Evolutionary conservation across 495 filamentous ascomycete species (phyloP).

Genomic region (Penicillium fimorum): DNA sequence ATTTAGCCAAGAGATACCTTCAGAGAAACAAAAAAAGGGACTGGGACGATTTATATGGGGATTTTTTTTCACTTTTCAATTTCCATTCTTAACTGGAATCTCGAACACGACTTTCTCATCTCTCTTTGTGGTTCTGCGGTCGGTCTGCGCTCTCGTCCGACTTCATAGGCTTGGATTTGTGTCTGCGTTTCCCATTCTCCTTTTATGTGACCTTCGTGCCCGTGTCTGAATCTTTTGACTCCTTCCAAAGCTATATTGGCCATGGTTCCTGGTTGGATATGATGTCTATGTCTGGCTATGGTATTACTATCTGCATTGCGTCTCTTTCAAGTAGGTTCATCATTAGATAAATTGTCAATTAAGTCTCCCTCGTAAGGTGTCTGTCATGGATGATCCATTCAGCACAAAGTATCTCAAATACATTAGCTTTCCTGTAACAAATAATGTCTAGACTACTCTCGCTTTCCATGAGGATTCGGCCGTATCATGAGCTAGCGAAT

Average conservation of each 20-base stretch:
- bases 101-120: not conserved
- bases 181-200: not conserved
- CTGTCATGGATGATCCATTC: not conserved
- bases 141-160: not conserved
- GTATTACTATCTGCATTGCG: not conserved
- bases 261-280: not conserved
- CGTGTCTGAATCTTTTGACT: not conserved
- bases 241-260: not conserved
- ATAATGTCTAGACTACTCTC: not conserved
- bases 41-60: slow-evolving; percentile 12
- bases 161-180: not conserved
- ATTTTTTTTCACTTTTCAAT: not conserved
- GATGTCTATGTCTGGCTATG: not conserved
- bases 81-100: not conserved
- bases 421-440: not conserved
- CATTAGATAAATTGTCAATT: slow-evolving; percentile 2
- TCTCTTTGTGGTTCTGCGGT: not conserved
- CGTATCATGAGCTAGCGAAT: not conserved
- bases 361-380: not conserved
- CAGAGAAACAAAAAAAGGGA: slow-evolving; percentile 16
- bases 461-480: not conserved
- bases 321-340: not conserved
- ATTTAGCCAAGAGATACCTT: slow-evolving; percentile 16
- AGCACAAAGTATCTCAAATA: not conserved
- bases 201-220: not conserved